These are phyloP conservation scores for Leptographium radiaticola DNA, from an alignment of 2,329 filamentous ascomycete species.

Conservation along the genomic window DNA sequence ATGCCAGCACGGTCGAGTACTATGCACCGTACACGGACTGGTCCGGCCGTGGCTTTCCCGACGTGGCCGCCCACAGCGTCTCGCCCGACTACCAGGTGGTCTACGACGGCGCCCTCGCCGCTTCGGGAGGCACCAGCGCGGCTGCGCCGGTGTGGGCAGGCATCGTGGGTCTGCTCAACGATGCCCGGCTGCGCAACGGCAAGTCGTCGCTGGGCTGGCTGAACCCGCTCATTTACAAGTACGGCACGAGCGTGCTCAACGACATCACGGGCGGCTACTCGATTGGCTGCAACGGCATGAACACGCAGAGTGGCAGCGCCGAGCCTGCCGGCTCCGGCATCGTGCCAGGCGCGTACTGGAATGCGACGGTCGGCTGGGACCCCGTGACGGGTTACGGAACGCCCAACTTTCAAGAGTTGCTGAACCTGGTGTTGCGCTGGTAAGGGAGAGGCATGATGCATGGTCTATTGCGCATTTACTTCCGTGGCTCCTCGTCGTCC, in stretches of 20 bases:
- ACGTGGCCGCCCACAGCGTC: constrained; percentile 15
- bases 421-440: constrained; percentile 4
- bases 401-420: constrained; percentile 11
- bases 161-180: constrained; percentile 52
- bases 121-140: constrained; percentile 30
- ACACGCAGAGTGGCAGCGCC: constrained; percentile 16
- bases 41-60: constrained; percentile 17
- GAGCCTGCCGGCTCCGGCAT: constrained; percentile 29
- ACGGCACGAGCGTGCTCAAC: constrained; percentile 17
- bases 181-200: constrained; percentile 41
- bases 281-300: constrained; percentile 20
- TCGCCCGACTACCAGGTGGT: constrained; percentile 18
- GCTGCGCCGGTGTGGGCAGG: constrained; percentile 49
- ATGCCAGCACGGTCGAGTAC: constrained; percentile 25
- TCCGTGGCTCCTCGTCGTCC: constrained; percentile 2
- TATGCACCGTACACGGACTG: constrained; percentile 34
- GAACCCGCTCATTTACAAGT: constrained; percentile 46
- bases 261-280: constrained; percentile 23
- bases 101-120: constrained; percentile 14
- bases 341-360: constrained; percentile 10
- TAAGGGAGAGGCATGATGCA: not conserved
- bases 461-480: not conserved
- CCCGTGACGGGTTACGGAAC: constrained; percentile 12
- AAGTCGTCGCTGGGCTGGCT: constrained; percentile 43
- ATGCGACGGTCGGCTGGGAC: constrained; percentile 13